Evolutionary conservation across 2,329 filamentous ascomycete species (phyloP).

Genomic region (Rutstroemia sp.): DNA sequence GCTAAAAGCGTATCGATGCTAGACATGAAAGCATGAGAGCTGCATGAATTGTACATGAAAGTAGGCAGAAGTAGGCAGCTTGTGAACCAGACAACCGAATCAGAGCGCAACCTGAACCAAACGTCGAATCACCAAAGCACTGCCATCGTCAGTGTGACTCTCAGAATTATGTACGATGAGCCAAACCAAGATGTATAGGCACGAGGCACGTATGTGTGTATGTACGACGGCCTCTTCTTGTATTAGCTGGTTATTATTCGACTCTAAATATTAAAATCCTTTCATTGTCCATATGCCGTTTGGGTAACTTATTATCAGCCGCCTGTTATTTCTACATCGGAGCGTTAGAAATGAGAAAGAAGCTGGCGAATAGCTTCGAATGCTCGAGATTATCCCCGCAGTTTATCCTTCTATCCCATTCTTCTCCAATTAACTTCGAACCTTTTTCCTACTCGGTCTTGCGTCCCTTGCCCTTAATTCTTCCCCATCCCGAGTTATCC

Average conservation of each 20-base stretch:
- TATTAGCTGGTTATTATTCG: too few species aligned
- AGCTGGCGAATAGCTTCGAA: too few species aligned
- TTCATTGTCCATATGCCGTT: too few species aligned
- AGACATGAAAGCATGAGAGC: neutral
- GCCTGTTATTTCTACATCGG: too few species aligned
- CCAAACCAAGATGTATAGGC: neutral
- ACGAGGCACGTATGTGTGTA: neutral
- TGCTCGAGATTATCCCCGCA: too few species aligned
- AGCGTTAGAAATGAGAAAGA: too few species aligned
- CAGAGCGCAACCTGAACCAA: neutral
- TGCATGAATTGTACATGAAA: slow-evolving; percentile 1
- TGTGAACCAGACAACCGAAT: slow-evolving; percentile 2
- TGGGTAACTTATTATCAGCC: too few species aligned
- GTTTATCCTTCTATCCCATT: too few species aligned
- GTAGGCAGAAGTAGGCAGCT: neutral
- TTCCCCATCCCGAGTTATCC: neutral
- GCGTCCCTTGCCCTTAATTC: neutral
- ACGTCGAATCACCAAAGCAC: neutral
- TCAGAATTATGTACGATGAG: slow-evolving; percentile 2
- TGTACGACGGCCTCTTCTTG: too few species aligned
- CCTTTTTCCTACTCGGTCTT: neutral
- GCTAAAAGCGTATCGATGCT: neutral
- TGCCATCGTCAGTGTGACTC: slow-evolving; percentile 1
- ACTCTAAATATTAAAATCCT: too few species aligned
- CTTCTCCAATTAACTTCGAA: neutral